Evolutionary conservation across 176 grass and related monocot genomes (phyloP), one percentile per base, ranked within the genome.

Genomic region (Carex scoparia): DNA sequence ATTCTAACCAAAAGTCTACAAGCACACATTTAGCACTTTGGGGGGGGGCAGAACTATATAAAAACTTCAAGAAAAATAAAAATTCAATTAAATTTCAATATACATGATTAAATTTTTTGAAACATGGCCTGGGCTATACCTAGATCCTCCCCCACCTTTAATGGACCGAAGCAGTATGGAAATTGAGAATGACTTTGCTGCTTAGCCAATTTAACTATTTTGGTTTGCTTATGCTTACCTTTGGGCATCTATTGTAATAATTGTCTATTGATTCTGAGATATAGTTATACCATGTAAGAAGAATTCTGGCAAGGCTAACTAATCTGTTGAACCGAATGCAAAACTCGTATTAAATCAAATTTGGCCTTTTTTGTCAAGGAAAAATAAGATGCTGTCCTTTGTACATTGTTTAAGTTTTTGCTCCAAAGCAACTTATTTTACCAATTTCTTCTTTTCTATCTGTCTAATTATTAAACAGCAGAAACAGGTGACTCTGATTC

Each of bases 401-500:
- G 13, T 19, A 5, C 38, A 40, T 75, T 75, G 23, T 51, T 54
- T 28, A 19, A 75, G 10, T 75, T 75, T 30, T 53, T 16, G 28
- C 28, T 56, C 33, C 46, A 32, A 54, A 57, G 13, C 28, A 78
- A 18, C 51, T 33, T 77, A 7, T 63, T 69, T 2, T 55, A 57
- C 12, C 57, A 33, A 78, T 18, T 79, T 57, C 13, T 4, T 31
- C 35, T 56, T 79, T 79, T 57, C 15, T 28, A 35, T 53, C 35
- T 7, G 15, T 49, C 11, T 14, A 59, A 79, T 79, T 65, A 44
- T 65, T 65, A 65, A 46, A 63, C 87, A 91, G 84, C 77, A 73
- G 79, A 91, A 71, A 69, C 57, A 58, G 87, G 87, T 2, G 86
- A 92, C 30, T 77, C 76, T 5, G 79, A 81, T 90, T 79, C 68